A percentile compares a stretch with the other conserved stretches of the same genome.
These are phyloP conservation scores for Suillus sp. DNA, from an alignment of 768 basidiomycete genomes.

Conservation along the genomic window DNA sequence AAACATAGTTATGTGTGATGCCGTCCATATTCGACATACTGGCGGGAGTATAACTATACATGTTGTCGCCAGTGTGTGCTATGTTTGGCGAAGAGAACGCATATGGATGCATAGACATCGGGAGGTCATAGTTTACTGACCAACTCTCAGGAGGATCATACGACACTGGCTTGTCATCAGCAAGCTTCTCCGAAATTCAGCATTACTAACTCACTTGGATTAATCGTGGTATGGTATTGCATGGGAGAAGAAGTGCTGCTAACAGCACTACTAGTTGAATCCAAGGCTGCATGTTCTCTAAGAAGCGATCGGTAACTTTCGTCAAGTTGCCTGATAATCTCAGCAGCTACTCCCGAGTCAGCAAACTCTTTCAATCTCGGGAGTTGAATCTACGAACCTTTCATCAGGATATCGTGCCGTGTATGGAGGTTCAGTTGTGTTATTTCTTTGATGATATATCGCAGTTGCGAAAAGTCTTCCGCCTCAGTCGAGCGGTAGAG, in stretches of 20 bases:
- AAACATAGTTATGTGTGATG: too few relatives aligned
- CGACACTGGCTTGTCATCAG: neutral
- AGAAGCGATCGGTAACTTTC: neutral
- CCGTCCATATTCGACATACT: neutral
- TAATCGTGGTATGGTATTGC: neutral
- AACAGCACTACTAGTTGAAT: neutral
- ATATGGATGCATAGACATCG: neutral
- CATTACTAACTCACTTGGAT: neutral
- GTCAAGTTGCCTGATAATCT: neutral
- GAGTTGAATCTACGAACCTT: neutral
- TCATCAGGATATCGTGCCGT: neutral
- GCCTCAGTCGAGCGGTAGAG: slow-evolving; percentile 2
- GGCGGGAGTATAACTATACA: neutral
- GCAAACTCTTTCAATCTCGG: neutral
- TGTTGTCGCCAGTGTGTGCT: too few relatives aligned
- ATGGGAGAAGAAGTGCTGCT: neutral
- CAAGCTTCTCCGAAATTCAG: neutral
- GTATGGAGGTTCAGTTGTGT: neutral
- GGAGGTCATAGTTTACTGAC: neutral
- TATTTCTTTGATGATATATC: neutral
- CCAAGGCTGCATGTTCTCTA: neutral
- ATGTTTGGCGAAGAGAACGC: too few relatives aligned
- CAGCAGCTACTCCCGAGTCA: neutral
- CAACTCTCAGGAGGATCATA: too few relatives aligned
- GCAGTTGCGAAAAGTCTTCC: slow-evolving; percentile 2